Evolutionary conservation across 768 basidiomycete genomes (phyloP), one percentile per base, ranked within the genome.

Genomic region (Leucosporidium scottii): DNA sequence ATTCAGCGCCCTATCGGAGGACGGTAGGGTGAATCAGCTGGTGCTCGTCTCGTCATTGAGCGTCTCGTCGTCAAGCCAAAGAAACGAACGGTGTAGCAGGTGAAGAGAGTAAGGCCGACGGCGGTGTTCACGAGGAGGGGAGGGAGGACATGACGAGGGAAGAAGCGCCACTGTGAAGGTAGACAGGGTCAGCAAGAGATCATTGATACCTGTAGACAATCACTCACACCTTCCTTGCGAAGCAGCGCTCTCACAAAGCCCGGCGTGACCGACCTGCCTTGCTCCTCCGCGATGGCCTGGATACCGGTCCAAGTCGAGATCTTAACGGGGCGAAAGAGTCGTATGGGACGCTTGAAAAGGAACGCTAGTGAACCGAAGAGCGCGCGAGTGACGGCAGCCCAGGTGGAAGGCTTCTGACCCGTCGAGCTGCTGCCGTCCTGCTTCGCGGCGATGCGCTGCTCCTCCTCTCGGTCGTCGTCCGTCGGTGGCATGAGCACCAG

Each of bases 101-200:
- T 60, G 62, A 75, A 75, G 2, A 75, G 66, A 3, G 70, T 73
- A 31, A 75, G 59, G 3, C 75, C 75, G 58, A 75, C 67, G 23
- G 59, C 15, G 4, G 70, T 58, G 62, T 75, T 75, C 61, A 73
- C 62, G 17, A 71, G 34, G 15, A 74, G 30, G 0, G 75, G 75
- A 4, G 69, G 69, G 1, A 74, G 62, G 48, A 73, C 21, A 31
- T 69, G 68, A 10, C 50, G 31, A 1, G 72, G 72, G 21, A 73
- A 31, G 66, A 73, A 73, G 31, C 64, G 51, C 68, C 68, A 69
- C 64, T 72, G 62, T 28, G 23, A 13, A 12, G 25, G 8, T 21
- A 57, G 18, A 21, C 1, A 48, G 30, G 44, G 44, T 9, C 8
- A 18, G 28, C 34, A 4, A 3, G 18, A 18, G 21, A 44, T 25